Evolutionary conservation across 139 green algal genomes (phyloP).

Genomic region (Diplosphaera chodatii): DNA sequence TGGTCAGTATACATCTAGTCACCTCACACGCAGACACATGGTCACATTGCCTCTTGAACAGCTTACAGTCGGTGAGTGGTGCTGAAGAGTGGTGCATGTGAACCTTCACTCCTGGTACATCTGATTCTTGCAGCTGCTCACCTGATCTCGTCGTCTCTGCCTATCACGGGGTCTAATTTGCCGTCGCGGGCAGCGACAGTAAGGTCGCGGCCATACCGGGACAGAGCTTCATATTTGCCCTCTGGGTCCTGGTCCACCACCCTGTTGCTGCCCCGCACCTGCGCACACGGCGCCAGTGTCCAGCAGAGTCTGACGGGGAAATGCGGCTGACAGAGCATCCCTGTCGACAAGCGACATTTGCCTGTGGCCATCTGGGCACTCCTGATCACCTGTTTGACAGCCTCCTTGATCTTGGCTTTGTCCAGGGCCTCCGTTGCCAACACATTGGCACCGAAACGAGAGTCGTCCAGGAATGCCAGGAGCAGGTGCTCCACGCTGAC

Average conservation of each 20-base stretch:
- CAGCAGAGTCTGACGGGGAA: no score
- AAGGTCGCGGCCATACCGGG: slow-evolving; percentile 86
- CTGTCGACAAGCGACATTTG: background rate
- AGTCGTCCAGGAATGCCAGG: slow-evolving; percentile 76
- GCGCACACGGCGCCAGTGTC: no score
- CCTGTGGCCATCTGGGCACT: no score
- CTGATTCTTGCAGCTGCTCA: no score
- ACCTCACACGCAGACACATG: no score
- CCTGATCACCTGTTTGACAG: slow-evolving; percentile 58
- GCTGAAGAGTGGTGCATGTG: background rate
- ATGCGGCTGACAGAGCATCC: no score
- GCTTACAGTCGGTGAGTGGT: no score
- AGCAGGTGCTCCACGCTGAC: slow-evolving; percentile 93
- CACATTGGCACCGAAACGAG: slow-evolving; percentile 60
- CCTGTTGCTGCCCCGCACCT: no score
- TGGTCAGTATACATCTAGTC: no score
- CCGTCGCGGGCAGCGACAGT: slow-evolving; percentile 62
- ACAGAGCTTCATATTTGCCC: slow-evolving; percentile 91
- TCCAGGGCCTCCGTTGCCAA: slow-evolving; percentile 61
- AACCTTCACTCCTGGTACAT: no score
- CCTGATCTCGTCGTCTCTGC: no score
- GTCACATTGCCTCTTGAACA: no score
- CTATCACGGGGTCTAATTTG: slow-evolving; percentile 72
- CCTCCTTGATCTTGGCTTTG: slow-evolving; percentile 61
- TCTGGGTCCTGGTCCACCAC: slow-evolving; percentile 79